phyloP scores from a whole-genome alignment of 495 filamentous ascomycete species.

The Darksidea phi region DNA sequence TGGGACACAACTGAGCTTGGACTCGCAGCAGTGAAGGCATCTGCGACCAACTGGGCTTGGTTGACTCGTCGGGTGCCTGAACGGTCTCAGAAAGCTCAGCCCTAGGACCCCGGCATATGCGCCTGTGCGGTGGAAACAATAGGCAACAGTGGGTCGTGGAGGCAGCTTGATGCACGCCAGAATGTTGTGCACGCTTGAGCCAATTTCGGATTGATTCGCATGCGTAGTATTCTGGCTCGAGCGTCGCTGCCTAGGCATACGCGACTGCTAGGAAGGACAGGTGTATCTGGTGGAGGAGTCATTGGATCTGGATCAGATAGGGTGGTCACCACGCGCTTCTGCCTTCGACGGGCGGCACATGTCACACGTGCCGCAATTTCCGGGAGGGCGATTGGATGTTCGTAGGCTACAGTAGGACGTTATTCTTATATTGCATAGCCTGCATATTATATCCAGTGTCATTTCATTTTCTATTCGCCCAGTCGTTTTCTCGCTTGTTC shows the following conservation, averaged over 20 bases:
- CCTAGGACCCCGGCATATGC: conserved; percentile 32
- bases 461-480: too few relatives aligned
- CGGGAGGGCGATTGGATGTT: conserved; percentile 33
- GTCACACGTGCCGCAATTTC: conserved; percentile 21
- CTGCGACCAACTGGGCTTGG: conserved; percentile 32
- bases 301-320: conserved; percentile 24
- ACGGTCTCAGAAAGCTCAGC: conserved; percentile 32
- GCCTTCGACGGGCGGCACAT: conserved; percentile 31
- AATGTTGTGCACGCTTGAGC: conserved; percentile 22
- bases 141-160: conserved; percentile 26
- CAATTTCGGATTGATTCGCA: conserved; percentile 25
- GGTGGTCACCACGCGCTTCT: conserved; percentile 23
- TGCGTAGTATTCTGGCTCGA: conserved; percentile 15
- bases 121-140: conserved; percentile 30
- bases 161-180: conserved; percentile 37
- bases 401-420: not conserved
- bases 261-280: conserved; percentile 18
- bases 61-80: conserved; percentile 16
- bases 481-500: too few relatives aligned
- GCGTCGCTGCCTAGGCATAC: conserved; percentile 34
- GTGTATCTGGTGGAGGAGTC: conserved; percentile 32
- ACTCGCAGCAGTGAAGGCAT: conserved; percentile 34
- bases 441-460: too few relatives aligned
- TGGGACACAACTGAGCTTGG: conserved; percentile 33
- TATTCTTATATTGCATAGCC: too few relatives aligned